Evolutionary conservation across 352 stramenopile genomes (phyloP).

Genomic region (Phytophthora cajani): DNA sequence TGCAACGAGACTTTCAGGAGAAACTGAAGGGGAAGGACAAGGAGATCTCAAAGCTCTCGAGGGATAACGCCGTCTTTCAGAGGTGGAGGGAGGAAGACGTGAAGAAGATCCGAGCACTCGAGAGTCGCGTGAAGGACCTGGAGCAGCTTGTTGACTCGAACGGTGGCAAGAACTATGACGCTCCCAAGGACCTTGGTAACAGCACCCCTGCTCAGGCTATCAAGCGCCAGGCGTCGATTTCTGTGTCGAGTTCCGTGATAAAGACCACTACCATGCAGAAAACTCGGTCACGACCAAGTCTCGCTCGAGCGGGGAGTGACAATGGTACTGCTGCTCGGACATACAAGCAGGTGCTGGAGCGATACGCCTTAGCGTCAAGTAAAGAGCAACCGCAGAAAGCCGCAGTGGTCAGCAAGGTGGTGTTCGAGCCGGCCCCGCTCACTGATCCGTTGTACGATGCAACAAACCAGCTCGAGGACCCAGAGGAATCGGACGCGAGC

Average conservation of each 20-base stretch:
- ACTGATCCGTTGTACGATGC: constrained; percentile 4
- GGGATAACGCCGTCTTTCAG: constrained; percentile 68
- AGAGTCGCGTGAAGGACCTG: constrained; percentile 53
- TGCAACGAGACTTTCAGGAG: constrained; percentile 55
- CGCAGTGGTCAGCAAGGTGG: background rate
- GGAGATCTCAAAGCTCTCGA: constrained; percentile 56
- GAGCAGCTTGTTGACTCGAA: constrained; percentile 24
- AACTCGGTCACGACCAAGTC: constrained; percentile 29
- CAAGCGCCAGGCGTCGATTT: constrained; percentile 9
- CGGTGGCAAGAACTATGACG: background rate
- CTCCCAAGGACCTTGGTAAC: background rate
- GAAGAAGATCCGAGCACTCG: constrained; percentile 58
- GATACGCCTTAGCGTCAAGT: constrained; percentile 38
- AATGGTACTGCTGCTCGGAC: constrained; percentile 12
- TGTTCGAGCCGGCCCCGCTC: background rate
- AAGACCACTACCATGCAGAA: constrained; percentile 15
- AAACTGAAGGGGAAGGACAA: constrained; percentile 72
- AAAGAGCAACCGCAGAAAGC: constrained; percentile 17
- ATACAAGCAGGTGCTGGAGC: constrained; percentile 53
- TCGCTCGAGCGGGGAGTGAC: constrained; percentile 14
- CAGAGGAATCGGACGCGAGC: background rate
- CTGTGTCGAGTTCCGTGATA: constrained; percentile 4
- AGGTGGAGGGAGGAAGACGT: constrained; percentile 69
- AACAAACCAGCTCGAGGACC: constrained; percentile 19
- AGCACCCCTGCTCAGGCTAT: background rate